Evolutionary conservation across 2,329 filamentous ascomycete genomes (phyloP).

Genomic region (Monilinia aucupariae): DNA sequence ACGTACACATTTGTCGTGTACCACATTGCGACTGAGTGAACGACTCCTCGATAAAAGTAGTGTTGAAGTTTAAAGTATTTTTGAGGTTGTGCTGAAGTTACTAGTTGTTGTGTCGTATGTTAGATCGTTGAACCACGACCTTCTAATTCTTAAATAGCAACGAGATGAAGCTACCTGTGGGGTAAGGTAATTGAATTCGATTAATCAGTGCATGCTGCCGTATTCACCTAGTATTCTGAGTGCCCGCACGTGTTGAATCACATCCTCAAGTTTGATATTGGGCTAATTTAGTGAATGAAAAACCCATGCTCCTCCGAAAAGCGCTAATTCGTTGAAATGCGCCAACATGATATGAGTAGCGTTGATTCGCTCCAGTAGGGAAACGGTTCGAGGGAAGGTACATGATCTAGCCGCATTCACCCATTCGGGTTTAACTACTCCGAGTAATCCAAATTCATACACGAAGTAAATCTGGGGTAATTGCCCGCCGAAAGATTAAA

Average conservation of each 20-base stretch:
- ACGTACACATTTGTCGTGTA: slow-evolving; percentile 49
- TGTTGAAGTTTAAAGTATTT: neutral
- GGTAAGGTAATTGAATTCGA: neutral
- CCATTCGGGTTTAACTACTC: neutral
- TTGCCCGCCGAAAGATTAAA: neutral
- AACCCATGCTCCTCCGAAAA: neutral
- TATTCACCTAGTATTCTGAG: slow-evolving; percentile 7
- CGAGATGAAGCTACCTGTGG: neutral
- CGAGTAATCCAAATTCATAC: neutral
- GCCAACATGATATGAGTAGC: neutral
- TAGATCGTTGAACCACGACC: neutral
- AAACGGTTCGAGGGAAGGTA: neutral
- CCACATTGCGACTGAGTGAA: slow-evolving; percentile 25
- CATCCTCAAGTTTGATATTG: slow-evolving; percentile 3
- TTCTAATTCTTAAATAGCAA: neutral
- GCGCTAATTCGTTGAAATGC: neutral
- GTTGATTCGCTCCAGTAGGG: neutral
- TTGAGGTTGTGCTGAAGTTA: neutral
- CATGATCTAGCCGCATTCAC: neutral
- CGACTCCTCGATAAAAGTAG: slow-evolving; percentile 2
- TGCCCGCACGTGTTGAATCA: neutral
- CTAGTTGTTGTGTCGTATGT: neutral
- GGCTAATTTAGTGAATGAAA: slow-evolving; percentile 5
- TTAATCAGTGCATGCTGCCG: neutral
- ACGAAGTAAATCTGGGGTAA: neutral